Evolutionary conservation across 2,329 filamentous ascomycete genomes (phyloP).

Genomic region (Botrytis byssoidea): DNA sequence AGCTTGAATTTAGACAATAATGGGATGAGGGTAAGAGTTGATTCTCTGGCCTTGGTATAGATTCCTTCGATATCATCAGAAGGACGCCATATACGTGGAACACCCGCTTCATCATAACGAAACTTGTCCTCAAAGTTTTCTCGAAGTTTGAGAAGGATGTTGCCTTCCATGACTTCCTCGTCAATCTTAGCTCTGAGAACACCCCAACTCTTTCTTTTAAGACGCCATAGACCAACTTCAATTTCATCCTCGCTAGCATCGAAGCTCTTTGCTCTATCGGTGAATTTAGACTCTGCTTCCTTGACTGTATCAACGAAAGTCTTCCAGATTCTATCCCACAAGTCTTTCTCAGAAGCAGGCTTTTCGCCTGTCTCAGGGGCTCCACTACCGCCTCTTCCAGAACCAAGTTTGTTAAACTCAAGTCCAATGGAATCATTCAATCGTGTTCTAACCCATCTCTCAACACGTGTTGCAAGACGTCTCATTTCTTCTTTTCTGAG

Average conservation of each 20-base stretch:
- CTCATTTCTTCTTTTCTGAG: slow-evolving; percentile 96
- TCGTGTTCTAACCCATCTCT: slow-evolving; percentile 88
- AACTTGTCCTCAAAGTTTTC: slow-evolving; percentile 99
- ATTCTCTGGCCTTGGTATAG: slow-evolving; percentile 89
- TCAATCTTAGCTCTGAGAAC: slow-evolving; percentile 88
- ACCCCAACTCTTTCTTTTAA: slow-evolving; percentile 92
- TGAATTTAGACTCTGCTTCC: slow-evolving; percentile 82
- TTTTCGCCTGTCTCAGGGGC: slow-evolving; percentile 77
- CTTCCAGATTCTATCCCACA: slow-evolving; percentile 95
- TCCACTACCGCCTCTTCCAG: slow-evolving; percentile 77
- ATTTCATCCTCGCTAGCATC: slow-evolving; percentile 91
- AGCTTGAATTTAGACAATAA: slow-evolving; percentile 83
- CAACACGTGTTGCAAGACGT: slow-evolving; percentile 82
- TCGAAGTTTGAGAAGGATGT: slow-evolving; percentile 87
- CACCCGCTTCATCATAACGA: slow-evolving; percentile 91
- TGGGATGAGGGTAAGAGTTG: slow-evolving; percentile 86
- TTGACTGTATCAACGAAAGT: slow-evolving; percentile 79
- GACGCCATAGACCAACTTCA: slow-evolving; percentile 85
- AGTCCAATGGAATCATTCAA: slow-evolving; percentile 84
- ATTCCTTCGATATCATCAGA: slow-evolving; percentile 95
- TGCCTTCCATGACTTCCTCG: slow-evolving; percentile 97
- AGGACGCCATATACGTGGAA: slow-evolving; percentile 94
- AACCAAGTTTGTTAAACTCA: slow-evolving; percentile 95
- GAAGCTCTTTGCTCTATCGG: slow-evolving; percentile 86
- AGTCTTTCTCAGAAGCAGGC: slow-evolving; percentile 71